phyloP scores from a whole-genome alignment of 2,329 filamentous ascomycete genomes.

The Cladosporium sp. region DNA sequence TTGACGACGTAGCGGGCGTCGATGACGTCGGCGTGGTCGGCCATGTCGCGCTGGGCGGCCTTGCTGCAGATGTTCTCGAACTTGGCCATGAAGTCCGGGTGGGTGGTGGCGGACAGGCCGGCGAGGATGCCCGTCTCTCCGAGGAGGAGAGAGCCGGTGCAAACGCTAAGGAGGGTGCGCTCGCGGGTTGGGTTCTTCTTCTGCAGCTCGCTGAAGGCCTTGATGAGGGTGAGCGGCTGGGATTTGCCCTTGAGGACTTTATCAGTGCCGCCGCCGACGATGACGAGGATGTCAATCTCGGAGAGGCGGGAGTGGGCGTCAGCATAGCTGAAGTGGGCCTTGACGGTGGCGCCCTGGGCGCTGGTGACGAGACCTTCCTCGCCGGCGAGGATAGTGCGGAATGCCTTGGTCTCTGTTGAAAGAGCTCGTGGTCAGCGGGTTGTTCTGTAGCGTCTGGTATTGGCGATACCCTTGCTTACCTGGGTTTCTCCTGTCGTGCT shows the following conservation, averaged over 20 bases:
- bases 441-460: neutral
- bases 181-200: conserved; percentile 72
- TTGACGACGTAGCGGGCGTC: conserved; percentile 86
- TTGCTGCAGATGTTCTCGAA: conserved; percentile 78
- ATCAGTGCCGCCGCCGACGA: conserved; percentile 65
- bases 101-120: conserved; percentile 74
- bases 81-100: conserved; percentile 71
- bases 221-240: conserved; percentile 65
- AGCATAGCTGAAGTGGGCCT: conserved; percentile 69
- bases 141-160: conserved; percentile 71
- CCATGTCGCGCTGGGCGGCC: conserved; percentile 60
- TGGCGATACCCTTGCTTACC: conserved; percentile 30
- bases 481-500: conserved; percentile 48
- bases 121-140: conserved; percentile 70
- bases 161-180: conserved; percentile 73
- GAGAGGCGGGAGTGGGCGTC: conserved; percentile 67
- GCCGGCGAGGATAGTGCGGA: conserved; percentile 48
- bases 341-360: conserved; percentile 61
- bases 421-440: neutral
- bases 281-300: conserved; percentile 72
- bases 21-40: conserved; percentile 74
- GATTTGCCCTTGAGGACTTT: conserved; percentile 60
- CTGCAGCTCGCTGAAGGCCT: conserved; percentile 71
- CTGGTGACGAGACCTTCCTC: conserved; percentile 43
- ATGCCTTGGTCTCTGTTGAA: conserved; percentile 44